phyloP scores from a whole-genome alignment of 306 rosid species.

The Fragaria vesca region DNA sequence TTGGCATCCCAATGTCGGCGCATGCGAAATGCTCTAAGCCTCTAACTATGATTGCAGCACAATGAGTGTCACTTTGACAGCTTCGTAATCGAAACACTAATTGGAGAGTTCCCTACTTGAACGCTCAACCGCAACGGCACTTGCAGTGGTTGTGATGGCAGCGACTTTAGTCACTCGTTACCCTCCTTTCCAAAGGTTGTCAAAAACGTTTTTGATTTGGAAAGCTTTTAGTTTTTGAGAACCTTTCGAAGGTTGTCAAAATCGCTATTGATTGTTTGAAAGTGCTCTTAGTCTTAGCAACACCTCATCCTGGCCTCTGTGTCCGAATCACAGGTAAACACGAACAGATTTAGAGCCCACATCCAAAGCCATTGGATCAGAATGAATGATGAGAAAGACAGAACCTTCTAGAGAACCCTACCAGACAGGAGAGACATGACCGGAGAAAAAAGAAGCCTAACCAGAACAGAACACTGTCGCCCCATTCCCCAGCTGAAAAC shows the following conservation, averaged over 20 bases:
- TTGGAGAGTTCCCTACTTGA: too few species aligned
- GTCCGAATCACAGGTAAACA: not conserved
- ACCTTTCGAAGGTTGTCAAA: not conserved
- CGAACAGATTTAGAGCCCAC: not conserved
- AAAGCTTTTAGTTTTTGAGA: not conserved
- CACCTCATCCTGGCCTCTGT: not conserved
- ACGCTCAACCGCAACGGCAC: too few species aligned
- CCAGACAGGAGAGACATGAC: not conserved
- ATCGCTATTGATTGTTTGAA: not conserved
- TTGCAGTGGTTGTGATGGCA: too few species aligned
- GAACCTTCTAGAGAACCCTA: not conserved
- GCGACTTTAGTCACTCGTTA: not conserved
- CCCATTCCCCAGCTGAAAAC: not conserved
- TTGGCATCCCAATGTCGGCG: too few species aligned
- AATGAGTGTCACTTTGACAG: too few species aligned
- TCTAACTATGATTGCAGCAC: too few species aligned
- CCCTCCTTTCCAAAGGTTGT: not conserved
- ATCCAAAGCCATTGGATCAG: not conserved
- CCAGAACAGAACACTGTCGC: not conserved
- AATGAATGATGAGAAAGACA: not conserved
- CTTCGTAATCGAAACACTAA: too few species aligned
- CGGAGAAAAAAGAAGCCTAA: not conserved
- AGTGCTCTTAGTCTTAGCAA: not conserved
- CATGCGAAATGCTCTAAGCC: too few species aligned
- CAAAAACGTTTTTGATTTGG: not conserved